These are phyloP conservation scores for Scortechinia acanthostroma DNA, from an alignment of 2,329 filamentous ascomycete genomes.

Conservation along the genomic window DNA sequence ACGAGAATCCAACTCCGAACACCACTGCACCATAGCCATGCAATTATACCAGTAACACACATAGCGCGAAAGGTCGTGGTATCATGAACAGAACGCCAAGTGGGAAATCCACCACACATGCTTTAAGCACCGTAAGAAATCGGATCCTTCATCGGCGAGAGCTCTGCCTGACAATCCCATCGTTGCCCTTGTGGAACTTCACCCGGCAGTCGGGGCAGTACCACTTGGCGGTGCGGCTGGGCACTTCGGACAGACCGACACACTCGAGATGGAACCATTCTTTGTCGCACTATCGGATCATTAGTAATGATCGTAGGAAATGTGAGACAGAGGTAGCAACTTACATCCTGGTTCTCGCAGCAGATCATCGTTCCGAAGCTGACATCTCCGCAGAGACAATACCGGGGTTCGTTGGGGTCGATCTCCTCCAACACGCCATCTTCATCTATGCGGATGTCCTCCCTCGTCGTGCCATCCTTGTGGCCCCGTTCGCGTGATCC, in stretches of 20 bases:
- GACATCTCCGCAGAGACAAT: conserved; percentile 57
- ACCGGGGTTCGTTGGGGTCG: conserved; percentile 54
- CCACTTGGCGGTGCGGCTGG: conserved; percentile 55
- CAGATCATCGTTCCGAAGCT: conserved; percentile 61
- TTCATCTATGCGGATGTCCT: conserved; percentile 32
- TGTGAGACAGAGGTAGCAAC: conserved; percentile 14
- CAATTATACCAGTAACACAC: too few species aligned
- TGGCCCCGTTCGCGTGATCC: conserved; percentile 24
- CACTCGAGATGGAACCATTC: conserved; percentile 64
- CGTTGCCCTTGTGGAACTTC: conserved; percentile 21
- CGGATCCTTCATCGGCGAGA: conserved; percentile 16
- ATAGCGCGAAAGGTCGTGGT: too few species aligned
- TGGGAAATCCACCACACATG: too few species aligned
- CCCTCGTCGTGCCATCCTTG: conserved; percentile 12
- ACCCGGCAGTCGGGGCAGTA: conserved; percentile 56
- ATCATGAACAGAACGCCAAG: background rate
- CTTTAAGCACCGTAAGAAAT: too few species aligned
- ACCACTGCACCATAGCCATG: too few species aligned
- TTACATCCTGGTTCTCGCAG: conserved; percentile 52
- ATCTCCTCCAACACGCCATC: conserved; percentile 38
- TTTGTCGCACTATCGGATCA: conserved; percentile 41
- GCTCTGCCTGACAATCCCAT: conserved; percentile 25
- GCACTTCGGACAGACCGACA: conserved; percentile 46
- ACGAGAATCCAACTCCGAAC: too few species aligned
- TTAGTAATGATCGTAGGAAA: conserved; percentile 9